phyloP scores from a whole-genome alignment of 345 rosid genomes.

The Firmiana major region DNA sequence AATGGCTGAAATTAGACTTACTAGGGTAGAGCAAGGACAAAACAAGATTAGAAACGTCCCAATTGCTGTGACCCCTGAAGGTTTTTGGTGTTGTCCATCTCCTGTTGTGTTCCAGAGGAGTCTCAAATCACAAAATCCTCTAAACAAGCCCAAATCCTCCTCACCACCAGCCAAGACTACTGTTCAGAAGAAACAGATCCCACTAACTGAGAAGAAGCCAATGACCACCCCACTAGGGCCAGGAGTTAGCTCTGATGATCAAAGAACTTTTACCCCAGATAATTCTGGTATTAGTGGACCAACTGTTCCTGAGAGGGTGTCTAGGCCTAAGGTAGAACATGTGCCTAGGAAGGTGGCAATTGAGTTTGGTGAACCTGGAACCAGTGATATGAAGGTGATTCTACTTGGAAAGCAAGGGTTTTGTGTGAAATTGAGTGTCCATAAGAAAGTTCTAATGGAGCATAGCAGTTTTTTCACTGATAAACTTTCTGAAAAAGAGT shows the following conservation, averaged over 20 bases:
- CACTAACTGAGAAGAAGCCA: slow-evolving; percentile 52
- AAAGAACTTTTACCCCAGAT: slow-evolving; percentile 30
- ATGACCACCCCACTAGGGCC: slow-evolving; percentile 48
- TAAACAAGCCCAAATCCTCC: slow-evolving; percentile 61
- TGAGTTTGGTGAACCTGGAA: slow-evolving; percentile 92
- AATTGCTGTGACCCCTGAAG: slow-evolving; percentile 95
- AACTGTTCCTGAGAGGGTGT: slow-evolving; percentile 50
- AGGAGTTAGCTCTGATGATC: slow-evolving; percentile 51
- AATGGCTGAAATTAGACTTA: slow-evolving; percentile 85
- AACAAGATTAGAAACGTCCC: slow-evolving; percentile 87
- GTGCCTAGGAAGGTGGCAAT: slow-evolving; percentile 87
- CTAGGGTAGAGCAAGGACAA: slow-evolving; percentile 74
- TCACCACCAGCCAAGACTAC: slow-evolving; percentile 57
- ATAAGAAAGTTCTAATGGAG: slow-evolving; percentile 66
- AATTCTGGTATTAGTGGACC: slow-evolving; percentile 37
- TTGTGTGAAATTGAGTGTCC: slow-evolving; percentile 90
- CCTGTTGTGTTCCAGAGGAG: slow-evolving; percentile 91
- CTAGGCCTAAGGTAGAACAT: slow-evolving; percentile 70
- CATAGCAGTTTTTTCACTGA: slow-evolving; percentile 64
- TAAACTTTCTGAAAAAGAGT: slow-evolving; percentile 57
- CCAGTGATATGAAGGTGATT: slow-evolving; percentile 79
- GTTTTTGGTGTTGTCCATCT: slow-evolving; percentile 99
- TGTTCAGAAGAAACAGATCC: slow-evolving; percentile 43
- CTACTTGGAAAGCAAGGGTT: slow-evolving; percentile 89
- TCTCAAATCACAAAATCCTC: slow-evolving; percentile 57